Evolutionary conservation across 2,329 filamentous ascomycete genomes (phyloP).

Genomic region (Colletotrichum sp.): DNA sequence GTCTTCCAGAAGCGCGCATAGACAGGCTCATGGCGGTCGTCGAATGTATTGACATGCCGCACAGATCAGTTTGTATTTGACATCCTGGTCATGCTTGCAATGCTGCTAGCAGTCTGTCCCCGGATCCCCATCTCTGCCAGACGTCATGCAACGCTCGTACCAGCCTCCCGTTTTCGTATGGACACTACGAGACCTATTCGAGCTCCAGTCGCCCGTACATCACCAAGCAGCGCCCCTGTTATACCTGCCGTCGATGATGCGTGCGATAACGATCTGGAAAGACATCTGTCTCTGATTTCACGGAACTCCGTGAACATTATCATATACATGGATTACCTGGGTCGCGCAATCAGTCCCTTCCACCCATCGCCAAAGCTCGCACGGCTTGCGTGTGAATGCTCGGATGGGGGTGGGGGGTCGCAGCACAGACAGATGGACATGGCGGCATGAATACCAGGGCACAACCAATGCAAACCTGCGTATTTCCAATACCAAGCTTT

Average conservation of each 20-base stretch:
- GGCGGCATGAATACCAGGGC: not conserved
- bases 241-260: not conserved
- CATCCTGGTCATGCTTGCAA: not conserved
- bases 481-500: not conserved
- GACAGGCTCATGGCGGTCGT: not conserved
- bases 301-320: not conserved
- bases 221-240: not conserved
- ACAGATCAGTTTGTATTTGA: not conserved
- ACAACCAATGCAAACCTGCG: not conserved
- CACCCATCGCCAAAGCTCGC: too few species aligned
- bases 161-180: not conserved
- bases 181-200: accelerated
- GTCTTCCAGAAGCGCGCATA: not conserved
- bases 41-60: not conserved
- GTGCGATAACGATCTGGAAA: not conserved
- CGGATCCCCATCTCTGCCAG: not conserved
- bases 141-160: not conserved
- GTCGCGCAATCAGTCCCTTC: not conserved
- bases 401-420: not conserved
- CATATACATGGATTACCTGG: not conserved
- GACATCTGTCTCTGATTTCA: not conserved
- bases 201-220: not conserved
- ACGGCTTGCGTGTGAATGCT: not conserved
- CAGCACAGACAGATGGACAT: not conserved
- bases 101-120: not conserved